Percentiles rank a stretch among this genome's conserved stretches.
Evolutionary conservation across 768 basidiomycete species (phyloP).

Genomic region (Pleurotus pulmonarius): DNA sequence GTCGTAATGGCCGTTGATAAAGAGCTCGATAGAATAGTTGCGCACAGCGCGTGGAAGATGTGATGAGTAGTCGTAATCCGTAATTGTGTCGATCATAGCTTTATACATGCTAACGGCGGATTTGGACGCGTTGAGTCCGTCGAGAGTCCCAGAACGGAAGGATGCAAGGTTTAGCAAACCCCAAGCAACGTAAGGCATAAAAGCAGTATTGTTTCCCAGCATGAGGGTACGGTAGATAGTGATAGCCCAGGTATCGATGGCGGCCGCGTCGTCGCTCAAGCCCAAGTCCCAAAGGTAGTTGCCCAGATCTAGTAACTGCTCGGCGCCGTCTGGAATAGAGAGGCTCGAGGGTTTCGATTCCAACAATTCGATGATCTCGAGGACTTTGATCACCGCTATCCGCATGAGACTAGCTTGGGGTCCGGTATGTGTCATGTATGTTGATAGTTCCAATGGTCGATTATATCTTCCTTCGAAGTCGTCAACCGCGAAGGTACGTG

Average conservation of each 20-base stretch:
- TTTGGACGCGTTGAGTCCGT: slow-evolving; percentile 1
- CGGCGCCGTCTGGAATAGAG: not conserved
- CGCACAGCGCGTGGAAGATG: not conserved
- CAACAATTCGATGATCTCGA: not conserved
- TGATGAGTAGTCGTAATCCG: not conserved
- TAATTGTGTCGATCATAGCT: not conserved
- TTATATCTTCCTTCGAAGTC: not conserved
- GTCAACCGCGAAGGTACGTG: not conserved
- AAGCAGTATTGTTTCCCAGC: not conserved
- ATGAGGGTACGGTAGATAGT: slow-evolving; percentile 4
- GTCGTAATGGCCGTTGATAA: not conserved
- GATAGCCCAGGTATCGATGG: slow-evolving; percentile 2
- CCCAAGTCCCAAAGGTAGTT: not conserved
- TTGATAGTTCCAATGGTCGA: not conserved
- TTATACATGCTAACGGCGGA: slow-evolving; percentile 3
- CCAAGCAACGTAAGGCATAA: slow-evolving; percentile 7
- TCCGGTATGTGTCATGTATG: not conserved
- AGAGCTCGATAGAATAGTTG: not conserved
- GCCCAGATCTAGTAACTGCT: not conserved
- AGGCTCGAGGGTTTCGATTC: not conserved
- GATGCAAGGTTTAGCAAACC: not conserved
- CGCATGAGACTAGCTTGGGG: not conserved
- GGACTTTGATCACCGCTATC: not conserved
- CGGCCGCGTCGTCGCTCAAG: not conserved
- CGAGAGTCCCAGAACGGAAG: not conserved